A percentile compares a stretch with the other conserved stretches of the same genome.
Conservation (phyloP, 768 basidiomycete species). For the Rhodotorula toruloides region DNA sequence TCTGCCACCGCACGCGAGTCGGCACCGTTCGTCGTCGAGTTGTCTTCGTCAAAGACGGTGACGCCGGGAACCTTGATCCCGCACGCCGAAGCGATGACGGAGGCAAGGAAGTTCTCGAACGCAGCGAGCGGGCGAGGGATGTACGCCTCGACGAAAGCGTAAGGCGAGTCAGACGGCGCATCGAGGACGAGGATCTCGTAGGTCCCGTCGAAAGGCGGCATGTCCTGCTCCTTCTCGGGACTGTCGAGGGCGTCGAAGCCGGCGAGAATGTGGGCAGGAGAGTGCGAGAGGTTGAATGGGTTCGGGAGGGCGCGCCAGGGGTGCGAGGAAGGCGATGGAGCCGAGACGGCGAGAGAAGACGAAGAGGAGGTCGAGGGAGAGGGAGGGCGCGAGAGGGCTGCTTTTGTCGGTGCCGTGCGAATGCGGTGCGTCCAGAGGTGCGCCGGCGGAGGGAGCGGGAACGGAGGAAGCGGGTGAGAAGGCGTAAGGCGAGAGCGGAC, state of each 20-base stretch:
- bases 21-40: not conserved
- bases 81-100: conserved; percentile 20
- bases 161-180: conserved; percentile 19
- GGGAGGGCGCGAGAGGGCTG: conserved; percentile 6
- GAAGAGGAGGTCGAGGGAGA: conserved; percentile 12
- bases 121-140: conserved; percentile 22
- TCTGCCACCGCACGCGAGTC: not conserved
- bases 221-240: conserved; percentile 28
- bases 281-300: conserved; percentile 29
- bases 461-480: not conserved
- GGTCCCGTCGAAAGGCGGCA: conserved; percentile 5
- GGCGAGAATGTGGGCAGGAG: conserved; percentile 3
- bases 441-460: conserved; percentile 22
- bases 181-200: conserved; percentile 34
- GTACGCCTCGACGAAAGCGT: conserved; percentile 14
- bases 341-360: not conserved
- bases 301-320: conserved; percentile 32
- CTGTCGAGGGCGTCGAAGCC: conserved; percentile 32
- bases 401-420: conserved; percentile 29
- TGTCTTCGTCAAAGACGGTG: conserved; percentile 1
- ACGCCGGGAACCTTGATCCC: conserved; percentile 27
- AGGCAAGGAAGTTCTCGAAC: conserved; percentile 34
- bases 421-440: conserved; percentile 38
- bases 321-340: too few species aligned
- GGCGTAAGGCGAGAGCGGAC: conserved; percentile 11